phyloP scores from a whole-genome alignment of 768 basidiomycete genomes.

The Podaxis sp. region DNA sequence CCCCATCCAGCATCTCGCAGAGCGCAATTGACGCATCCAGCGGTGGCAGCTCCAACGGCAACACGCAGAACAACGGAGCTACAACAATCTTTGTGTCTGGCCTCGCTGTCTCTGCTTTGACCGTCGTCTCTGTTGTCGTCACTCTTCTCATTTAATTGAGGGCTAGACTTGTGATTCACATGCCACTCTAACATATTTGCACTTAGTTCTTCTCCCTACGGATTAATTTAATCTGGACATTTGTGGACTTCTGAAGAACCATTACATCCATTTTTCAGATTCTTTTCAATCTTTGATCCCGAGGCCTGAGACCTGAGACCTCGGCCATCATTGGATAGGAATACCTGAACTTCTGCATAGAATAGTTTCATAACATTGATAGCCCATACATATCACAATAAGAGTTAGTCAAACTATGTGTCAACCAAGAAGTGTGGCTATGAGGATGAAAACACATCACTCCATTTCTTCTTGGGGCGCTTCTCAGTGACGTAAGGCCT shows the following conservation, averaged over 20 bases:
- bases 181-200: neutral
- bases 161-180: neutral
- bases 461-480: neutral
- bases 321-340: too few relatives aligned
- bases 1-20: slow-evolving; percentile 35
- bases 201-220: neutral
- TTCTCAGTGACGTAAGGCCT: too few relatives aligned
- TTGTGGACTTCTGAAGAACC: neutral
- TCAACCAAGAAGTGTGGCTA: too few relatives aligned
- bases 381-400: too few relatives aligned
- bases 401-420: too few relatives aligned
- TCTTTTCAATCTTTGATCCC: neutral
- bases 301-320: neutral
- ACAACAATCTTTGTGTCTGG: slow-evolving; percentile 9
- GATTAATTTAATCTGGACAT: neutral
- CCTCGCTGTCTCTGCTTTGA: slow-evolving; percentile 10
- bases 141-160: slow-evolving; percentile 2
- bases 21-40: slow-evolving; percentile 23
- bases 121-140: slow-evolving; percentile 11
- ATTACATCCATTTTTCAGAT: neutral
- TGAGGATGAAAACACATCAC: neutral
- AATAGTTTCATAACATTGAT: too few relatives aligned
- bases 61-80: neutral
- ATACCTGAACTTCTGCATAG: too few relatives aligned
- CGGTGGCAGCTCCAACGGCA: neutral